Evolutionary conservation across 2,329 filamentous ascomycete species (phyloP).

Genomic region (Nannizzia gypsea): DNA sequence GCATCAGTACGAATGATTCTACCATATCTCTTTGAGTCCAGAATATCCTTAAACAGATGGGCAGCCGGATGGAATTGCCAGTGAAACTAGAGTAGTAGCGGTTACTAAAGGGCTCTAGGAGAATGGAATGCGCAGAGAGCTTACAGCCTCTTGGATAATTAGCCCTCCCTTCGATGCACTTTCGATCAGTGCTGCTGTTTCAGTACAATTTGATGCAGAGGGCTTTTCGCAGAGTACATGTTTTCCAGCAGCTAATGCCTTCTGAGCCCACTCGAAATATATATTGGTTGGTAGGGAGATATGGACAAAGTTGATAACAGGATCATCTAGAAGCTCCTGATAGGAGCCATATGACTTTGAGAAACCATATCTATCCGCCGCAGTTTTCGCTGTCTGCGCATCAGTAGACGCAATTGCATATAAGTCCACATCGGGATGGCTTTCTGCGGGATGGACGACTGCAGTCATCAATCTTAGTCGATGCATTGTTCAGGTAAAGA

Average conservation of each 20-base stretch:
- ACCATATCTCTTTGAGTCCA: slow-evolving; percentile 26
- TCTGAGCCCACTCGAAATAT: slow-evolving; percentile 36
- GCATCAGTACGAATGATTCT: slow-evolving; percentile 21
- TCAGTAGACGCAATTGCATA: slow-evolving; percentile 44
- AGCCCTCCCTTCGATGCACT: slow-evolving; percentile 27
- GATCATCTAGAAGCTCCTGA: slow-evolving; percentile 15
- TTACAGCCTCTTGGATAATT: slow-evolving; percentile 43
- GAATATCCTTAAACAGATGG: slow-evolving; percentile 25
- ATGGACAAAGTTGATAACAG: slow-evolving; percentile 40
- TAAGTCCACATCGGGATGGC: slow-evolving; percentile 44
- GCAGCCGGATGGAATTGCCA: slow-evolving; percentile 36
- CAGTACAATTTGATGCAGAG: slow-evolving; percentile 19
- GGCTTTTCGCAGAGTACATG: slow-evolving; percentile 24
- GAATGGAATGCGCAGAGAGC: slow-evolving; percentile 15
- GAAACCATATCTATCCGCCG: slow-evolving; percentile 42
- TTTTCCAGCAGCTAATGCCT: slow-evolving; percentile 21
- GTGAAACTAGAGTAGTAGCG: slow-evolving; percentile 19
- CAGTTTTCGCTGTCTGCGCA: slow-evolving; percentile 34
- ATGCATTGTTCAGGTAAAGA: not conserved
- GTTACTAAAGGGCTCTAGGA: not conserved
- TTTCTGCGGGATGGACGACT: slow-evolving; percentile 37
- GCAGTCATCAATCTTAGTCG: not conserved
- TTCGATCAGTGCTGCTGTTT: slow-evolving; percentile 37
- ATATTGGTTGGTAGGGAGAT: slow-evolving; percentile 35
- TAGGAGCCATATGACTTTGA: slow-evolving; percentile 28